These are phyloP conservation scores for Sphagnum fallax DNA, from an alignment of 228 moss, liverwort and hornwort species.

Conservation along the genomic window DNA sequence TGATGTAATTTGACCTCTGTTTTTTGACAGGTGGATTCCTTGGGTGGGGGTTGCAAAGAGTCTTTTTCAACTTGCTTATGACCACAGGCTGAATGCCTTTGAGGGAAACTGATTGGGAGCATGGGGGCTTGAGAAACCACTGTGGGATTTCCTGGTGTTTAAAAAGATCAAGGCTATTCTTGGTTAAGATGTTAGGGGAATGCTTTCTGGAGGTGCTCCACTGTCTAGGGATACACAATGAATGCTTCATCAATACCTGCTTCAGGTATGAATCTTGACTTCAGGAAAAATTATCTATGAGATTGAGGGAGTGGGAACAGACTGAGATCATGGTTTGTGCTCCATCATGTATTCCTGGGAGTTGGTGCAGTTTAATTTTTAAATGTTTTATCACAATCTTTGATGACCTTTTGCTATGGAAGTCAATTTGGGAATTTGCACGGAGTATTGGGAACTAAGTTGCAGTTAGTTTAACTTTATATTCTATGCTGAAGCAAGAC, in stretches of 20 bases:
- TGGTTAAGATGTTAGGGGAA: slow-evolving; percentile 75
- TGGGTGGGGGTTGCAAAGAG: slow-evolving; percentile 50
- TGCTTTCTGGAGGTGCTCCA: slow-evolving; percentile 92
- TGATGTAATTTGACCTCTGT: neutral
- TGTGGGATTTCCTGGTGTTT: slow-evolving; percentile 75
- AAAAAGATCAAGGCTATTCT: slow-evolving; percentile 70
- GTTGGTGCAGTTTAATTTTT: too few relatives aligned
- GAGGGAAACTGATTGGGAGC: slow-evolving; percentile 94
- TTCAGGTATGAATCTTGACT: slow-evolving; percentile 46
- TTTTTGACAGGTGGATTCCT: slow-evolving; percentile 49
- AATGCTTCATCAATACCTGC: slow-evolving; percentile 93
- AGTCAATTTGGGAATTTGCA: too few relatives aligned
- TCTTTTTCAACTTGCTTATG: slow-evolving; percentile 71
- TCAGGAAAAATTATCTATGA: neutral
- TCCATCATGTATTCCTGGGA: too few relatives aligned
- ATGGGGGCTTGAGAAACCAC: slow-evolving; percentile 60
- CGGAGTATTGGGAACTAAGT: neutral
- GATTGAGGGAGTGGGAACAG: neutral
- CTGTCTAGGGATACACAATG: slow-evolving; percentile 89
- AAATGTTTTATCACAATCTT: too few relatives aligned
- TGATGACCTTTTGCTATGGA: too few relatives aligned
- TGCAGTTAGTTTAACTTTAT: neutral
- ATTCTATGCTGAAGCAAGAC: neutral
- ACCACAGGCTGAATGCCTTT: slow-evolving; percentile 71
- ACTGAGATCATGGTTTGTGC: too few relatives aligned